Evolutionary conservation across 2,329 filamentous ascomycete genomes (phyloP).

Genomic region (Madurella fahalii): DNA sequence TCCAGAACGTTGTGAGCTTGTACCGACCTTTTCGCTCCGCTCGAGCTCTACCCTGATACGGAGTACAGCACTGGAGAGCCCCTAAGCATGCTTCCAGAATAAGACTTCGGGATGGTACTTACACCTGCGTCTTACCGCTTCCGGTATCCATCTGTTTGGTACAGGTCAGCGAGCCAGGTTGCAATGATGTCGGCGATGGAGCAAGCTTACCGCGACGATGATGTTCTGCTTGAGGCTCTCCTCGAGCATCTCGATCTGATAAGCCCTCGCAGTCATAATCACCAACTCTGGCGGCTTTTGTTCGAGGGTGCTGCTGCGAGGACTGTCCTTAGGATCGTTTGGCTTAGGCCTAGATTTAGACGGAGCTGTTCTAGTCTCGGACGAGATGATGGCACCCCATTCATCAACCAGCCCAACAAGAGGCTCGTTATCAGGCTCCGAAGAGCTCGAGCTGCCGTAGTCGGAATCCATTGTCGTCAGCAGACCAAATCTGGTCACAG

Average conservation of each 20-base stretch:
- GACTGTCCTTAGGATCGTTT: neutral
- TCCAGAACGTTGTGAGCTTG: constrained; percentile 7
- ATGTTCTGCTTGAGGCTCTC: constrained; percentile 65
- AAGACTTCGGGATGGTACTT: constrained; percentile 49
- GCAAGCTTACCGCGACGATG: constrained; percentile 58
- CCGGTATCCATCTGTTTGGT: constrained; percentile 69
- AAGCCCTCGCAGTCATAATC: constrained; percentile 51
- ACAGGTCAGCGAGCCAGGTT: constrained; percentile 1
- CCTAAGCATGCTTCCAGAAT: constrained; percentile 15
- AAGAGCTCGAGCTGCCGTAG: constrained; percentile 12
- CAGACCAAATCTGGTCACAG: neutral
- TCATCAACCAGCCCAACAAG: constrained; percentile 14
- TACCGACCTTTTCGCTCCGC: constrained; percentile 51
- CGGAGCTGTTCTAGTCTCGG: neutral
- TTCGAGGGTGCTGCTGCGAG: constrained; percentile 13
- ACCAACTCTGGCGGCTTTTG: constrained; percentile 18
- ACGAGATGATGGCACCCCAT: neutral
- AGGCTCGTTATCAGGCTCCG: constrained; percentile 12
- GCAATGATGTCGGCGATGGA: neutral
- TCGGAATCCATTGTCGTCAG: constrained; percentile 13
- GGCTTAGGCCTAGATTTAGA: neutral
- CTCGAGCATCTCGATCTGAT: constrained; percentile 73
- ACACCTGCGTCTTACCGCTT: constrained; percentile 76
- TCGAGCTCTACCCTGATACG: constrained; percentile 64
- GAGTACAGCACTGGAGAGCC: constrained; percentile 54